Evolutionary conservation across 306 rosid species (phyloP).

Genomic region (Trifolium dubium): DNA sequence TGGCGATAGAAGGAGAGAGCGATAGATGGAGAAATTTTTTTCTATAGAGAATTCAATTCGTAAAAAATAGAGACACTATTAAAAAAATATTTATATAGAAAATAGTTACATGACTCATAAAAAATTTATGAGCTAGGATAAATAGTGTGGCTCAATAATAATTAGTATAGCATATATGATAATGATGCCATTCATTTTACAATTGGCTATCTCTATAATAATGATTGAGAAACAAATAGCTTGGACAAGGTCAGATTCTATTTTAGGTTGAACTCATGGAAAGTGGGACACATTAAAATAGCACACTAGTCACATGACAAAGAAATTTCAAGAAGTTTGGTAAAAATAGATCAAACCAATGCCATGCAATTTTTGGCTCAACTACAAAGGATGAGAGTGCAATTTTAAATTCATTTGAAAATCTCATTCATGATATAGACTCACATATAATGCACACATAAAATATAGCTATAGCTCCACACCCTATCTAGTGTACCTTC

Average conservation of each 20-base stretch:
- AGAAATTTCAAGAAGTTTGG: slow-evolving; percentile 40
- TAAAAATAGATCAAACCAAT: slow-evolving; percentile 44
- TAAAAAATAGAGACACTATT: not conserved
- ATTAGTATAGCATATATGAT: not conserved
- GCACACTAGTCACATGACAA: slow-evolving; percentile 49
- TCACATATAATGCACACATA: slow-evolving; percentile 33
- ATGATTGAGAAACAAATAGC: slow-evolving; percentile 34
- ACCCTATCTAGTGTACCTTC: slow-evolving; percentile 36
- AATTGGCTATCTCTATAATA: slow-evolving; percentile 33
- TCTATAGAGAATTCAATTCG: not conserved
- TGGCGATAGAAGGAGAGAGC: not conserved
- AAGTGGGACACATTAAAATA: slow-evolving; percentile 57
- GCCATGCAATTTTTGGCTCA: slow-evolving; percentile 46
- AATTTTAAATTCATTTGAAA: slow-evolving; percentile 22
- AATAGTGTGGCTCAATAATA: not conserved
- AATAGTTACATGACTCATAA: not conserved
- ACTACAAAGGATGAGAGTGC: slow-evolving; percentile 29
- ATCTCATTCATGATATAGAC: slow-evolving; percentile 34
- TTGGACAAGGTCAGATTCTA: slow-evolving; percentile 51
- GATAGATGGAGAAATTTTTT: no score
- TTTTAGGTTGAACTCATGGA: slow-evolving; percentile 51
- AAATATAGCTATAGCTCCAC: slow-evolving; percentile 28
- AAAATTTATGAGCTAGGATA: not conserved
- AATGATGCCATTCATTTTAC: slow-evolving; percentile 16
- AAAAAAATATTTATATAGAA: not conserved